Percentiles rank a stretch among this genome's conserved stretches.
phyloP scores from a whole-genome alignment of 176 grass and related monocot genomes.

The Cenchrus fungigraminus region DNA sequence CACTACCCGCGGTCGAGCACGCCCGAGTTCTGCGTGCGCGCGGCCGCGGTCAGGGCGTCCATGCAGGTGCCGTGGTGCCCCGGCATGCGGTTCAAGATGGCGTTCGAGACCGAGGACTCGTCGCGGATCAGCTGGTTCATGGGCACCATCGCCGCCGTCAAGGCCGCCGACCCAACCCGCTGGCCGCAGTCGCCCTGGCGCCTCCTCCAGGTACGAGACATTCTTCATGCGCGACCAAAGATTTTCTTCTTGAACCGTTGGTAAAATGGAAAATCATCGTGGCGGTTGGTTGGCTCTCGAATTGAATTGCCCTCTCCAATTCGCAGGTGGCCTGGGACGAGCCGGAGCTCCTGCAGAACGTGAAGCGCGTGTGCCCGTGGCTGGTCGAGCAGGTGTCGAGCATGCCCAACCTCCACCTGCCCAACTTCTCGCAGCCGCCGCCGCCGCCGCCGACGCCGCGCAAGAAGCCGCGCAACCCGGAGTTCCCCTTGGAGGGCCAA shows the following conservation, averaged over 20 bases:
- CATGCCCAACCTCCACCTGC: constrained; percentile 74
- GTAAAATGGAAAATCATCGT: background rate
- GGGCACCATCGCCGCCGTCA: constrained; percentile 73
- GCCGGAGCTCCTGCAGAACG: constrained; percentile 85
- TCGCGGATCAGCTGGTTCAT: constrained; percentile 99
- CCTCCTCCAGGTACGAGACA: constrained; percentile 67
- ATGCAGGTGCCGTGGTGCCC: constrained; percentile 69
- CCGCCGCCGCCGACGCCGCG: constrained; percentile 47
- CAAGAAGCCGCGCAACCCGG: constrained; percentile 77
- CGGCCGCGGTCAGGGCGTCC: constrained; percentile 50
- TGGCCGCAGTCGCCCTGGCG: constrained; percentile 90
- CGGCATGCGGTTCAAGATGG: constrained; percentile 92
- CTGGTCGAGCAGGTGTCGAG: constrained; percentile 76
- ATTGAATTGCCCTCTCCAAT: background rate
- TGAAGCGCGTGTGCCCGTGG: constrained; percentile 91
- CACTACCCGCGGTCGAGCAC: constrained; percentile 81
- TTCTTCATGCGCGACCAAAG: background rate
- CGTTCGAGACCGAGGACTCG: constrained; percentile 92
- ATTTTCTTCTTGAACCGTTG: background rate
- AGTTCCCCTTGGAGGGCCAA: constrained; percentile 52
- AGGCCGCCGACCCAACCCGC: constrained; percentile 52
- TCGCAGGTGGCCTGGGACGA: constrained; percentile 92
- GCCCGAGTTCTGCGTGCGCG: constrained; percentile 72
- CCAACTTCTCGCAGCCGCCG: constrained; percentile 54
- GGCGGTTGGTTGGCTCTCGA: too few relatives aligned